phyloP scores from a whole-genome alignment of 768 basidiomycete species.

The Collybia sordida region DNA sequence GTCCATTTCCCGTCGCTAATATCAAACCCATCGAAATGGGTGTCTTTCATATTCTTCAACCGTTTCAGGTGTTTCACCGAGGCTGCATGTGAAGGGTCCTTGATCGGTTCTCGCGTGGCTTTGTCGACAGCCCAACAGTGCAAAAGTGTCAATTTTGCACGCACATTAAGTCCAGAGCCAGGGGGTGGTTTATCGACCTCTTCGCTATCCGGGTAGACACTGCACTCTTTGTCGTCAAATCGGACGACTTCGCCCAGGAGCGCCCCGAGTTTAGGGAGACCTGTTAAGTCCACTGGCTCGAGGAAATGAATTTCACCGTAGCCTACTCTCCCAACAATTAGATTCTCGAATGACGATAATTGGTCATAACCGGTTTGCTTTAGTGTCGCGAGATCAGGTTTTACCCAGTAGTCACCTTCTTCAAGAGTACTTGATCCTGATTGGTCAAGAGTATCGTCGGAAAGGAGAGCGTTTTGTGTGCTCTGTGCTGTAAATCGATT shows the following conservation, averaged over 20 bases:
- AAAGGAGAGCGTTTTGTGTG: conserved; percentile 23
- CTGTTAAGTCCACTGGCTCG: conserved; percentile 85
- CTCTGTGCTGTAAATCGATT: conserved; percentile 40
- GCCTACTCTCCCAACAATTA: conserved; percentile 89
- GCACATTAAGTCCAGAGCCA: conserved; percentile 88
- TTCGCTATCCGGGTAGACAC: conserved; percentile 89
- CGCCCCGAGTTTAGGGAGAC: conserved; percentile 72
- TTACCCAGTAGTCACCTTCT: conserved; percentile 91
- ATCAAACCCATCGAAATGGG: conserved; percentile 81
- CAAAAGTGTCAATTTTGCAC: conserved; percentile 72
- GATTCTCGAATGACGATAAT: conserved; percentile 67
- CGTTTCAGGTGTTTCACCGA: conserved; percentile 76
- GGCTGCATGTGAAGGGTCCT: conserved; percentile 70
- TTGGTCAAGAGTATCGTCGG: conserved; percentile 21
- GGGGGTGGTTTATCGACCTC: conserved; percentile 82
- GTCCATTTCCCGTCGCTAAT: conserved; percentile 85
- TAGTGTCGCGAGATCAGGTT: conserved; percentile 74
- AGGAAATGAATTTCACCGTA: conserved; percentile 86
- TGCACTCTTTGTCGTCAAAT: conserved; percentile 90
- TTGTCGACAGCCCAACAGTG: conserved; percentile 91
- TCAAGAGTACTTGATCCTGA: conserved; percentile 43
- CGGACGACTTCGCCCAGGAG: conserved; percentile 85
- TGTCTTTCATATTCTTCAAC: conserved; percentile 82
- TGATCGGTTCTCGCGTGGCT: conserved; percentile 87
- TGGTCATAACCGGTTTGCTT: conserved; percentile 72